These are phyloP conservation scores for Spirogloea muscicola DNA, from an alignment of 139 green algal species.

Conservation along the genomic window DNA sequence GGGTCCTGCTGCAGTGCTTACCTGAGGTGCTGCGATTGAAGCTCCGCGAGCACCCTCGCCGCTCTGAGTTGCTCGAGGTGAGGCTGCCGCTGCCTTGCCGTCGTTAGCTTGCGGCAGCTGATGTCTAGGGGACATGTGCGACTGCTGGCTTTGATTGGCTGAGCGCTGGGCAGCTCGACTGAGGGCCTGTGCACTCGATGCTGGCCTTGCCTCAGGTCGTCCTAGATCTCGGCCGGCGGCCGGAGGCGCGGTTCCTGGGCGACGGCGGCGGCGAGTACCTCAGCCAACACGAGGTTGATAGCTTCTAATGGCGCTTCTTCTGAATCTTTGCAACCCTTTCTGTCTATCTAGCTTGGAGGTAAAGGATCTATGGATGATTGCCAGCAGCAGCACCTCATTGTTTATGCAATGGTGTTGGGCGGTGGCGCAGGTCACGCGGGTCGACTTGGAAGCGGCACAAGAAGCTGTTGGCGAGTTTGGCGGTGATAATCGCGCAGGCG, in stretches of 20 bases:
- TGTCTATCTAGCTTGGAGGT: no score
- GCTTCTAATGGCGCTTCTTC: no score
- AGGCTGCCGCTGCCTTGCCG: neutral
- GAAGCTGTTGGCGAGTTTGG: constrained; percentile 73
- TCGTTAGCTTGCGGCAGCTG: neutral
- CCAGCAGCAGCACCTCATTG: constrained; percentile 4
- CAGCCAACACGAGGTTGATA: constrained; percentile 62
- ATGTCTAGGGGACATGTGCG: neutral
- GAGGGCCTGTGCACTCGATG: no score
- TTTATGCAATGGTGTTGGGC: neutral
- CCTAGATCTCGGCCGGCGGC: constrained; percentile 66
- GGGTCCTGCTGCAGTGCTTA: constrained; percentile 67
- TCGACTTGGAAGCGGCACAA: constrained; percentile 60
- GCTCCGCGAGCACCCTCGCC: constrained; percentile 64
- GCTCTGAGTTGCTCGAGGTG: constrained; percentile 74
- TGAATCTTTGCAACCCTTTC: no score
- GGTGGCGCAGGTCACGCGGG: constrained; percentile 53
- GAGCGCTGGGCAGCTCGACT: no score
- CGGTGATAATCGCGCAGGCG: constrained; percentile 75
- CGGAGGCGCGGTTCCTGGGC: constrained; percentile 71
- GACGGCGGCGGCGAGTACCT: constrained; percentile 60
- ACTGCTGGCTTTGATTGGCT: constrained; percentile 2
- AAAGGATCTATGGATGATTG: no score
- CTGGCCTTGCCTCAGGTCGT: constrained; percentile 44
- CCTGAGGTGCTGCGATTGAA: constrained; percentile 66